Conservation (phyloP, 345 rosid species). For the Combretum micranthum region DNA sequence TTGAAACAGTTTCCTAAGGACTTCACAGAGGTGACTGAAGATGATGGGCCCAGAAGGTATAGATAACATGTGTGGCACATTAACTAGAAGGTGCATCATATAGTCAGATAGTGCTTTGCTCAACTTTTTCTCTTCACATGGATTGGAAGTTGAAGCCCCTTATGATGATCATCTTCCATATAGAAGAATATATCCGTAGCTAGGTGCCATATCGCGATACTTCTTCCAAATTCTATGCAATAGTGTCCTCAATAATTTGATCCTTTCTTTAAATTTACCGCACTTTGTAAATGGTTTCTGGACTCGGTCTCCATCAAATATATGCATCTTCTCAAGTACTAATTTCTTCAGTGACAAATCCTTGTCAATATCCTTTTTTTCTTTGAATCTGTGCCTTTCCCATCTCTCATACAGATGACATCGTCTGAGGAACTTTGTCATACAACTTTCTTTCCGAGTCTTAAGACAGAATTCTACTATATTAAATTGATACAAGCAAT, state of each 20-base stretch:
- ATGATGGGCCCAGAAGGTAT: neutral
- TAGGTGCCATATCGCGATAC: too few relatives aligned
- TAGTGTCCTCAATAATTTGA: too few relatives aligned
- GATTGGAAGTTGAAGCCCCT: too few relatives aligned
- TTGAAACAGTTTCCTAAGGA: neutral
- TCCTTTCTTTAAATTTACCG: too few relatives aligned
- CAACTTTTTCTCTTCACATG: too few relatives aligned
- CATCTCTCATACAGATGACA: neutral
- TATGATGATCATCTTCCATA: neutral
- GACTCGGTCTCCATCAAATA: neutral
- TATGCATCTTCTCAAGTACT: neutral
- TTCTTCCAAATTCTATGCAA: too few relatives aligned
- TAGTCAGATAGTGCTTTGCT: conserved; percentile 5
- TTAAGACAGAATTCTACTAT: neutral
- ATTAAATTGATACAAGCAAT: conserved; percentile 3
- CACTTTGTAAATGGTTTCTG: too few relatives aligned
- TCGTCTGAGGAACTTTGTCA: neutral
- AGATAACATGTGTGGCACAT: conserved; percentile 7
- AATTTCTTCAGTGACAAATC: neutral
- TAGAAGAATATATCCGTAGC: neutral
- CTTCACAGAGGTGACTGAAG: neutral
- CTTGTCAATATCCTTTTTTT: neutral
- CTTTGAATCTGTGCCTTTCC: neutral
- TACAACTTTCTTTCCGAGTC: neutral
- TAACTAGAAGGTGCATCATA: conserved; percentile 14